Evolutionary conservation across 352 stramenopile species (phyloP).

Genomic region (Globisporangium parvum): DNA sequence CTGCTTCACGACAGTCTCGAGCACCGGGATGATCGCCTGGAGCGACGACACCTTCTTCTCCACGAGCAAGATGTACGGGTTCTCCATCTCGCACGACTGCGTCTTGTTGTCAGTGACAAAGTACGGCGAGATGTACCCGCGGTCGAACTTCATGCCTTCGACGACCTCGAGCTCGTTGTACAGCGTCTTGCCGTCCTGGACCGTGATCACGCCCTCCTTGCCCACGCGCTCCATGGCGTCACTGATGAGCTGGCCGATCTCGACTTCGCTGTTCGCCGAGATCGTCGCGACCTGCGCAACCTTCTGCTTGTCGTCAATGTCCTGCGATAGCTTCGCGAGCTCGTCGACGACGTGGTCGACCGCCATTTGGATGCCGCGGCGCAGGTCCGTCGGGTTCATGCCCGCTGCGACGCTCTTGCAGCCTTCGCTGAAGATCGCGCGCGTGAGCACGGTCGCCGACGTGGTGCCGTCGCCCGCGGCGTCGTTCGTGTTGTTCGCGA

Average conservation of each 20-base stretch:
- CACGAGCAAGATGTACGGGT: conserved; percentile 98
- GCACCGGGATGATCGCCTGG: conserved; percentile 94
- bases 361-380: conserved; percentile 96
- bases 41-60: conserved; percentile 99
- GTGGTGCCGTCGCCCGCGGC: conserved; percentile 99
- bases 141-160: conserved; percentile 99
- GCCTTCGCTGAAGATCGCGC: conserved; percentile 98
- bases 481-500: conserved; percentile 99
- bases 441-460: conserved; percentile 97
- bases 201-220: conserved; percentile 98
- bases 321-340: conserved; percentile 93
- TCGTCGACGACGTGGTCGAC: conserved; percentile 95
- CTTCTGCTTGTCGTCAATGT: conserved; percentile 98
- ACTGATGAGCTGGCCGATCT: conserved; percentile 97
- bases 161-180: conserved; percentile 99
- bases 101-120: conserved; percentile 99
- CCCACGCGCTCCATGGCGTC: conserved; percentile 99
- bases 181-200: conserved; percentile 99
- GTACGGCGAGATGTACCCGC: conserved; percentile 99
- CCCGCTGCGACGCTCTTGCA: conserved; percentile 98
- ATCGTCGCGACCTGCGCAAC: conserved; percentile 99
- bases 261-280: conserved; percentile 97
- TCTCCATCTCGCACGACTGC: conserved; percentile 98
- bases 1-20: conserved; percentile 97
- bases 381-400: conserved; percentile 99